Base-by-base conservation (phyloP, 805 yeast species). In the Danielia oregonensis region DNA sequence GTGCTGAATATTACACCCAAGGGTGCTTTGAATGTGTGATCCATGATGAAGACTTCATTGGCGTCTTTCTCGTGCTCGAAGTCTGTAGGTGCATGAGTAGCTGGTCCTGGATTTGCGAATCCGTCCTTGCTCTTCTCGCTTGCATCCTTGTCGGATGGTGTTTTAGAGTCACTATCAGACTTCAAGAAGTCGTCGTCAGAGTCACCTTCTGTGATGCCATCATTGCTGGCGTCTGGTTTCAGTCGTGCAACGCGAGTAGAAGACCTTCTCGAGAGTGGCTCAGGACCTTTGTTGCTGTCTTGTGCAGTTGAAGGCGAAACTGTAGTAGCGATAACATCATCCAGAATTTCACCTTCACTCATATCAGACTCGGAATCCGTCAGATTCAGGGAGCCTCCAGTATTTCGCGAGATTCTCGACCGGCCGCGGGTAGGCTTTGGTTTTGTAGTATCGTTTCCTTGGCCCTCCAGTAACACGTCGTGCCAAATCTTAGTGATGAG, bases 1-100 rank as follows among this genome's bases (percentile, higher is more conserved):
- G 89, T 48, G 36, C 75, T 76, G 49, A 70, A 86, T 0, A 87
- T 72, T 0, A 82, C 68, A 0, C 96, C 96, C 4, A 91, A 63
- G 1, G 97, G 93, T 1, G 85, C 89, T 11, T 69, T 60, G 24
- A 84, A 61, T 1, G 60, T 63, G 16, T 72, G 75, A 24, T 74
- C 73, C 16, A 65, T 61, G 4, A 77, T 61, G 22, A 83, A 64
- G 4, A 75, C 54, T 29, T 64, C 74, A 45, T 79, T 87, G 9
- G 72, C 65, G 2, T 49, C 48, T 13, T 40, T 34, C 13, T 70
- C 68, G 29, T 61, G 59, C 1, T 65, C 69, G 28, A 72, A 53
- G 1, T 58, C 53, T 0, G 96, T 85, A 3, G 82, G 76, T 0
- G 58, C 58, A 52, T 85, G 93, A 2, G 65, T 58, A 6, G 59